Evolutionary conservation across 108 stramenopile genomes (phyloP).

Genomic region (Nitzschia sp.): DNA sequence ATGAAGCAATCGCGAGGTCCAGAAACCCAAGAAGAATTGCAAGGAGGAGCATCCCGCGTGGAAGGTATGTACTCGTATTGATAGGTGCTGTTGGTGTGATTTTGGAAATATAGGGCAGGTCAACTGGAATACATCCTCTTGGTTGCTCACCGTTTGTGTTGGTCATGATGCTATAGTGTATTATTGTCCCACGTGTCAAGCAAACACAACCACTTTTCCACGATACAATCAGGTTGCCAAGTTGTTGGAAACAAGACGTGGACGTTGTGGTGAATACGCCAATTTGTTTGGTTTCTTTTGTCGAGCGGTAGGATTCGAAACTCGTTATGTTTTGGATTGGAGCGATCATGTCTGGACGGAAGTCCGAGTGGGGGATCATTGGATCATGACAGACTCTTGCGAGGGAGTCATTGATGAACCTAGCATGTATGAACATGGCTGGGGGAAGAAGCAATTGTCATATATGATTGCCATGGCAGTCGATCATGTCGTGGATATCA

Average conservation of each 20-base stretch:
- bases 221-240: constrained; percentile 84
- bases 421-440: constrained; percentile 96
- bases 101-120: not conserved
- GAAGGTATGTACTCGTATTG: constrained; percentile 46
- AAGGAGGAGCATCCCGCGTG: constrained; percentile 60
- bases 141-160: not conserved
- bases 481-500: constrained; percentile 88
- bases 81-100: too few relatives aligned
- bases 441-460: constrained; percentile 91
- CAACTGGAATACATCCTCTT: too few relatives aligned
- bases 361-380: constrained; percentile 69
- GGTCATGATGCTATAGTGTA: constrained; percentile 50
- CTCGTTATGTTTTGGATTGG: constrained; percentile 89
- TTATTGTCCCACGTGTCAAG: constrained; percentile 64
- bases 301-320: constrained; percentile 87
- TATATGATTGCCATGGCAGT: constrained; percentile 62
- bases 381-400: constrained; percentile 93
- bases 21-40: constrained; percentile 55
- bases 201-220: constrained; percentile 80
- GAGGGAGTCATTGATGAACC: constrained; percentile 92
- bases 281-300: constrained; percentile 92
- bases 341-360: constrained; percentile 99
- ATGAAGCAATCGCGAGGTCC: constrained; percentile 59
- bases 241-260: constrained; percentile 75
- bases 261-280: constrained; percentile 97